phyloP scores from a whole-genome alignment of 768 basidiomycete genomes.

The Tulasnella sp. region DNA sequence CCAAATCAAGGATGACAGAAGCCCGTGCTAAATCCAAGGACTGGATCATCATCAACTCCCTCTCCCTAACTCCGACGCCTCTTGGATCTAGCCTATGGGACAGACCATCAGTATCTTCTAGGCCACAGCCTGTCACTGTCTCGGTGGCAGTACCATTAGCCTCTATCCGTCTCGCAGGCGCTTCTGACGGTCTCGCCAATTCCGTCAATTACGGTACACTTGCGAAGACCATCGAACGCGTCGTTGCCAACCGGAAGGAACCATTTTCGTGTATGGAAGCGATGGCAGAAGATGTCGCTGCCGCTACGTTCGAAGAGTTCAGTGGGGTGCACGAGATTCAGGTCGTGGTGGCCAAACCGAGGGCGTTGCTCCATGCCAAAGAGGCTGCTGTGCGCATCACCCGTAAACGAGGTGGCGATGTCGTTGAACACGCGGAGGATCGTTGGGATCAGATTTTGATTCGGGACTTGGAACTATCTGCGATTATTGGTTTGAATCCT shows the following conservation, averaged over 20 bases:
- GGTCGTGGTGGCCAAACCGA: slow-evolving; percentile 38
- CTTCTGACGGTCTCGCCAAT: slow-evolving; percentile 40
- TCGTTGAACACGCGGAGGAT: slow-evolving; percentile 15
- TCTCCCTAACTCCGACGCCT: slow-evolving; percentile 25
- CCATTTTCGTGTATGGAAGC: slow-evolving; percentile 38
- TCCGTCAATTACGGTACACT: slow-evolving; percentile 58
- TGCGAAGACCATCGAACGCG: slow-evolving; percentile 32
- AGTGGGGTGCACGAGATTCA: slow-evolving; percentile 29
- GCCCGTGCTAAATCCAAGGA: slow-evolving; percentile 18
- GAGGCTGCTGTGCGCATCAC: slow-evolving; percentile 23
- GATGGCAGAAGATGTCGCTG: slow-evolving; percentile 34
- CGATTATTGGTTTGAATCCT: slow-evolving; percentile 57
- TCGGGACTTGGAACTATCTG: slow-evolving; percentile 37
- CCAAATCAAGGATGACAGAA: too few relatives aligned
- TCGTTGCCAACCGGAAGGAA: slow-evolving; percentile 25
- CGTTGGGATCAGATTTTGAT: slow-evolving; percentile 31
- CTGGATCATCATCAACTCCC: slow-evolving; percentile 25
- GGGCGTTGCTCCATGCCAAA: slow-evolving; percentile 43
- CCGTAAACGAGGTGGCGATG: background rate
- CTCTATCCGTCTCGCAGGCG: slow-evolving; percentile 39
- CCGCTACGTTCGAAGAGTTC: slow-evolving; percentile 30
- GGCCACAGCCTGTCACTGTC: slow-evolving; percentile 41
- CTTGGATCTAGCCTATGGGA: slow-evolving; percentile 23
- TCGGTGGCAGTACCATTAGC: slow-evolving; percentile 33
- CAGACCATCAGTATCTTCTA: slow-evolving; percentile 7